Evolutionary conservation across 1,284 basidiomycete species (phyloP).

Genomic region (Chalciporus sp.): DNA sequence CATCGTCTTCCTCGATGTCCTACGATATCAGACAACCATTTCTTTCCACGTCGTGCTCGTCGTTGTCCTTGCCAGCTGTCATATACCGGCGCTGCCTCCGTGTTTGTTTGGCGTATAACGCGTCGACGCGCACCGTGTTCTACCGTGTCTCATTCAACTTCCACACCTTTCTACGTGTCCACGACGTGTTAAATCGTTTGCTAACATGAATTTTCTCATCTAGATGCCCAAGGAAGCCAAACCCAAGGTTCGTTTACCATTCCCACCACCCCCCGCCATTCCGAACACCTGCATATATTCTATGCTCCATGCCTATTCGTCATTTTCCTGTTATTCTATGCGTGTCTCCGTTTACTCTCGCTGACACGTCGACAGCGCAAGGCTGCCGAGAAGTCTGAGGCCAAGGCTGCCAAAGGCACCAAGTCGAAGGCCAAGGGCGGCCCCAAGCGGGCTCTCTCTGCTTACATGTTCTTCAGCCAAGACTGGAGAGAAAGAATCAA

Average conservation of each 20-base stretch:
- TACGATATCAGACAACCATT: slow-evolving; percentile 14
- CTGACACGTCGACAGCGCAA: slow-evolving; percentile 57
- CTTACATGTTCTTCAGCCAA: slow-evolving; percentile 99
- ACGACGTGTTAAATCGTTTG: slow-evolving; percentile 35
- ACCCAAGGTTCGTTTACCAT: slow-evolving; percentile 56
- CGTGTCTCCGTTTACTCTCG: slow-evolving; percentile 8
- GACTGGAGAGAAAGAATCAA: slow-evolving; percentile 96
- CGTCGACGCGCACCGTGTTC: slow-evolving; percentile 36
- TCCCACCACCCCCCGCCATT: slow-evolving; percentile 1
- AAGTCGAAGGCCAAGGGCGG: slow-evolving; percentile 55
- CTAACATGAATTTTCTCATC: slow-evolving; percentile 38
- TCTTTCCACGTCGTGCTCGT: slow-evolving; percentile 16
- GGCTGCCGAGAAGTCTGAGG: slow-evolving; percentile 69
- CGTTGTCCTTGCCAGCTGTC: slow-evolving; percentile 14
- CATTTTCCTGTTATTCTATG: neutral
- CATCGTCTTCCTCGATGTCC: slow-evolving; percentile 30
- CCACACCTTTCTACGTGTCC: slow-evolving; percentile 25
- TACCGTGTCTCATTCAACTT: slow-evolving; percentile 28
- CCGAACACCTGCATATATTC: slow-evolving; percentile 27
- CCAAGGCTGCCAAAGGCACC: slow-evolving; percentile 67
- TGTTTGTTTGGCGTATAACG: slow-evolving; percentile 38
- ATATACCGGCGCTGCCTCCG: slow-evolving; percentile 13
- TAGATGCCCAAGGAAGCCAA: slow-evolving; percentile 87
- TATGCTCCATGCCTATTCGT: slow-evolving; percentile 2
- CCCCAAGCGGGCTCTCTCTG: slow-evolving; percentile 89